Conservation (phyloP, 305 asterid genomes). For the Fraxinus sp. region DNA sequence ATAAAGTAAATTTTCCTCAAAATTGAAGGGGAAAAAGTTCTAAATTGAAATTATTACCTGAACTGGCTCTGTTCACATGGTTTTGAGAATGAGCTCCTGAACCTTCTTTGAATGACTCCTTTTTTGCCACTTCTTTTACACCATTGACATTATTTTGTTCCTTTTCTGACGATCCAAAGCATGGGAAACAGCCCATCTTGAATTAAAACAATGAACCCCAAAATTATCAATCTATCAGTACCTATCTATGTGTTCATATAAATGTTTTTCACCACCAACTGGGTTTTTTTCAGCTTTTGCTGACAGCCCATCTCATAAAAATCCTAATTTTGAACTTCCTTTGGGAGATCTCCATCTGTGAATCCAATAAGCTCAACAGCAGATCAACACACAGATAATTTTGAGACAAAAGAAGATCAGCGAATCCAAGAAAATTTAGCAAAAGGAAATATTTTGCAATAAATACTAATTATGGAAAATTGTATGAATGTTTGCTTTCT, state of each 20-base stretch:
- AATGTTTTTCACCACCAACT: conserved; percentile 18
- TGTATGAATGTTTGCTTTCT: not conserved
- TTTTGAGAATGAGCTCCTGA: conserved; percentile 34
- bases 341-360: conserved; percentile 27
- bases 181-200: conserved; percentile 55
- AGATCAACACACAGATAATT: conserved; percentile 34
- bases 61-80: conserved; percentile 38
- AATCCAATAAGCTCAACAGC: conserved; percentile 33
- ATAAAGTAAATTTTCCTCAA: conserved; percentile 16
- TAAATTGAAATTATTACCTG: conserved; percentile 29
- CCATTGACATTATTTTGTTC: conserved; percentile 30
- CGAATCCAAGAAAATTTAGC: conserved; percentile 39
- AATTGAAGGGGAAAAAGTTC: not conserved
- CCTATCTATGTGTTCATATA: conserved; percentile 5
- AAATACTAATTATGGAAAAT: not conserved
- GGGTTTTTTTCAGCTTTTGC: conserved; percentile 23
- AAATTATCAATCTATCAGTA: conserved; percentile 20
- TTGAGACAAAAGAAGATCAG: conserved; percentile 41
- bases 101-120: conserved; percentile 47
- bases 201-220: conserved; percentile 29
- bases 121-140: conserved; percentile 40
- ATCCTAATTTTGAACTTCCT: conserved; percentile 26
- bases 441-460: not conserved
- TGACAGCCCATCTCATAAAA: conserved; percentile 34
- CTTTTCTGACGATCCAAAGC: conserved; percentile 52